Conservation (phyloP, 164 flowering plant genomes). For the Akebia trifoliata region DNA sequence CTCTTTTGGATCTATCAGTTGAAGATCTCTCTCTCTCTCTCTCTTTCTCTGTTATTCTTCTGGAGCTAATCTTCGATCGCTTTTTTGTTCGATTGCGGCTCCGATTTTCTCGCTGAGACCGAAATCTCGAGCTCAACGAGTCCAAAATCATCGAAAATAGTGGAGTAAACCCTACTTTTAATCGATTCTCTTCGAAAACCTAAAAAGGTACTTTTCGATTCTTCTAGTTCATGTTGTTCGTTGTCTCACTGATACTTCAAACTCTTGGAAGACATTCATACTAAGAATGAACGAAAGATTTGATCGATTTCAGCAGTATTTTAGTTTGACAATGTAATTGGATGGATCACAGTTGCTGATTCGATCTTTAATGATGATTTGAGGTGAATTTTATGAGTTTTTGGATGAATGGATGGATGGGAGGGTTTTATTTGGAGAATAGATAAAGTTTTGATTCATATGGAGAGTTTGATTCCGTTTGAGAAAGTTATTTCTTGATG, state of each 20-base stretch:
- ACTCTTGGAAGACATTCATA: not conserved
- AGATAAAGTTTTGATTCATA: slow-evolving; percentile 20
- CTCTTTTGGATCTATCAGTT: slow-evolving; percentile 13
- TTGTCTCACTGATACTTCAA: not conserved
- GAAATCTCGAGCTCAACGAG: slow-evolving; percentile 15
- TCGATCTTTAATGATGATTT: slow-evolving; percentile 3
- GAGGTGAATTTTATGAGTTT: slow-evolving; percentile 13
- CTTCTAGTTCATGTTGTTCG: not conserved
- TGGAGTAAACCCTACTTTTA: slow-evolving; percentile 7
- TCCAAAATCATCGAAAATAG: slow-evolving; percentile 15
- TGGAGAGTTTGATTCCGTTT: slow-evolving; percentile 16
- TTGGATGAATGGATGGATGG: slow-evolving; percentile 24
- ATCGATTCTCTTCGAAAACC: slow-evolving; percentile 1
- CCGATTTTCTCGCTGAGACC: slow-evolving; percentile 15
- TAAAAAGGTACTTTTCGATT: not conserved
- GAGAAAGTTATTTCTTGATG: slow-evolving; percentile 26
- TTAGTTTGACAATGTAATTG: not conserved
- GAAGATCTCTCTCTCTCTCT: slow-evolving; percentile 11
- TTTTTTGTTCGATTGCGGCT: slow-evolving; percentile 8
- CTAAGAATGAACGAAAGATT: not conserved
- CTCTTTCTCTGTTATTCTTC: slow-evolving; percentile 13
- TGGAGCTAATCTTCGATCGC: slow-evolving; percentile 16
- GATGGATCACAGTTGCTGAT: slow-evolving; percentile 14
- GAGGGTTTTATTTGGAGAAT: slow-evolving; percentile 29
- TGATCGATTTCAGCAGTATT: not conserved